Evolutionary conservation across 2,329 filamentous ascomycete species (phyloP).

Genomic region (Remersonia thermophila): DNA sequence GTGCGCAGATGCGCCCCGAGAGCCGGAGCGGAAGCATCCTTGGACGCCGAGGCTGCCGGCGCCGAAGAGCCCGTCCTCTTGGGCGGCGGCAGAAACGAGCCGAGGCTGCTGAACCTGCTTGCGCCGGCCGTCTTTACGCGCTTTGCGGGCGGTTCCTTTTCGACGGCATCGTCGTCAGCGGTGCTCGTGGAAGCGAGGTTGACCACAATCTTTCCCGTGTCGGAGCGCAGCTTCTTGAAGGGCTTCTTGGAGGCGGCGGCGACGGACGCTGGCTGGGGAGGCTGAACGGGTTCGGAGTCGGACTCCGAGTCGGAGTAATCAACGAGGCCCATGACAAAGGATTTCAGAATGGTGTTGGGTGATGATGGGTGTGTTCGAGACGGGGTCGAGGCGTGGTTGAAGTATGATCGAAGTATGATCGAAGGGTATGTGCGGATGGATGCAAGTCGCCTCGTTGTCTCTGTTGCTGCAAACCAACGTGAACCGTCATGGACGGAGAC

Average conservation of each 20-base stretch:
- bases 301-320: constrained; percentile 66
- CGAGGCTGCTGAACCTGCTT: constrained; percentile 67
- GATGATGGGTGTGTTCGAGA: constrained; percentile 3
- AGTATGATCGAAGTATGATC: no score
- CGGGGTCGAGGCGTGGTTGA: no score
- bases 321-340: constrained; percentile 56
- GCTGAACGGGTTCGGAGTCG: constrained; percentile 40
- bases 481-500: no score
- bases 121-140: constrained; percentile 40
- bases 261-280: constrained; percentile 13
- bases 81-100: constrained; percentile 73
- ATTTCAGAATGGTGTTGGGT: neutral
- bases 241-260: constrained; percentile 39
- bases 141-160: constrained; percentile 53
- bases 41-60: constrained; percentile 20
- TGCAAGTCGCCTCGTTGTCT: no score
- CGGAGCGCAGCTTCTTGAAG: constrained; percentile 61
- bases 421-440: no score
- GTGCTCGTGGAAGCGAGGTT: constrained; percentile 50
- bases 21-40: constrained; percentile 26
- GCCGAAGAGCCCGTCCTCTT: constrained; percentile 40
- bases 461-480: no score
- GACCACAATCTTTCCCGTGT: constrained; percentile 71
- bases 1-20: constrained; percentile 67
- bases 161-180: constrained; percentile 24